Base-by-base conservation (phyloP, 2,329 filamentous ascomycete genomes). In the Clarireedia monteithiana region DNA sequence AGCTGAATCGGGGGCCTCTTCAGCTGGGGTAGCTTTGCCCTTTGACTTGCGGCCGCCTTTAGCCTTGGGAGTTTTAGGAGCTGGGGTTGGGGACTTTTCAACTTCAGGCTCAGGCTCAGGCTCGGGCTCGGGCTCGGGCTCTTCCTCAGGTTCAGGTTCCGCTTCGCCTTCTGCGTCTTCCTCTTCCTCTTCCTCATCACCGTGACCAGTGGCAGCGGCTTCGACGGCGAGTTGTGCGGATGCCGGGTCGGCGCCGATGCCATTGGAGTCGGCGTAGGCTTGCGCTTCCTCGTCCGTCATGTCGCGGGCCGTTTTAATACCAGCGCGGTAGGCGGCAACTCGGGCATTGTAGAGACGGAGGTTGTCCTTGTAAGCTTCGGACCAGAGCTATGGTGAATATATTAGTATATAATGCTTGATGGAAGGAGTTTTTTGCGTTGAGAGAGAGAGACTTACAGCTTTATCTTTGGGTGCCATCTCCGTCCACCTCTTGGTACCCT, bases 401-500 rank as follows among this genome's bases (percentile, higher is more conserved):
- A 44, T 49, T 48, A 53, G 39, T 5, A 6, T 9, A 9, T 39
- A 20, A 20, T 20, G 20, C 20, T 20, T 3, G 26, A 27, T 10
- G 9, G 38, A n/a, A 44, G 5, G 23, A 10, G 1, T 1, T 10
- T 10, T 5, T 9, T 7, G 38, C 34, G 36, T n/a, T 5, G 20
- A 20, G 20, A 20, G 20, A 20, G 20, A n/a, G 34, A 40, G 9
- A 61, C 74, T 64, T 63, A 76, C 76, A 60, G 74, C 74, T 75
- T 95, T 95, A 74, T 95, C 86, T 9, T 76, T 73, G 2, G 85
- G 79, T 6, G 77, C 76, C 85, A 96, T 90, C 62, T 82, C 80
- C 59, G 84, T 81, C 92, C 92, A 96, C 66, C 91, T 83, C 65
- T 84, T 84, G 68, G 90, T 91, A 42, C 91, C 89, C 73, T 96